Conservation (phyloP, 805 yeast genomes). For the Starmerella sirachaensis region DNA sequence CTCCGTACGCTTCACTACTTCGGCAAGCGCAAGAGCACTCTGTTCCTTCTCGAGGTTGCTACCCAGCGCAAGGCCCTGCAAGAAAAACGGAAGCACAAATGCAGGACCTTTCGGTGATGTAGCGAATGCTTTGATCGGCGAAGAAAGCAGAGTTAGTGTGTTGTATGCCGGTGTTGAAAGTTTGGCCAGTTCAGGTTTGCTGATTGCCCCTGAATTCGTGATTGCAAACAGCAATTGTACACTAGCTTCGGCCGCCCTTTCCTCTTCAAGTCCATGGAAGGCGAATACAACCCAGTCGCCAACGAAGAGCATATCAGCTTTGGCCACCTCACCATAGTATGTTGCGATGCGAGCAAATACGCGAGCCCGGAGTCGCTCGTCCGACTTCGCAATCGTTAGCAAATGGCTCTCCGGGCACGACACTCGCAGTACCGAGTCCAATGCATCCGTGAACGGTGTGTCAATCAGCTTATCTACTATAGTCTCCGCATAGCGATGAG, state of each 20-base stretch:
- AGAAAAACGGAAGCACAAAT: slow-evolving; percentile 78
- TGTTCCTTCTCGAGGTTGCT: slow-evolving; percentile 67
- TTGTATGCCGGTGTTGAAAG: slow-evolving; percentile 71
- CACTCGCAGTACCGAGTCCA: slow-evolving; percentile 64
- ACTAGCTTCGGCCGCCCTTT: slow-evolving; percentile 47
- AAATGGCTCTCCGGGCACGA: slow-evolving; percentile 38
- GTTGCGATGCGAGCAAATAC: slow-evolving; percentile 51
- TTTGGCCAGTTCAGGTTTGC: slow-evolving; percentile 64
- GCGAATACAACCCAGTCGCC: slow-evolving; percentile 64
- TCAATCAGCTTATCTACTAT: slow-evolving; percentile 63
- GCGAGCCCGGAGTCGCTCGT: slow-evolving; percentile 42
- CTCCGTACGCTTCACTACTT: slow-evolving; percentile 72
- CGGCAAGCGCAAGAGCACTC: slow-evolving; percentile 83
- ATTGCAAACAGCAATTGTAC: slow-evolving; percentile 54
- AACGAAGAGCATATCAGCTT: slow-evolving; percentile 45
- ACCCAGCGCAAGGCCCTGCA: slow-evolving; percentile 95
- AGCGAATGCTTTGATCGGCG: slow-evolving; percentile 55
- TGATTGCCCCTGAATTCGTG: slow-evolving; percentile 44
- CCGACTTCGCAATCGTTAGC: slow-evolving; percentile 63
- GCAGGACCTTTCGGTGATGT: slow-evolving; percentile 63
- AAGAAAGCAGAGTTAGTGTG: slow-evolving; percentile 55
- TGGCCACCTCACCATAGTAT: slow-evolving; percentile 43
- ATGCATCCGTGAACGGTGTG: slow-evolving; percentile 28
- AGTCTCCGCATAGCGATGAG: slow-evolving; percentile 41
- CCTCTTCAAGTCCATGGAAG: slow-evolving; percentile 46